These are phyloP conservation scores for Pseudogymnoascus sp. DNA, from an alignment of 2,329 filamentous ascomycete genomes.

Conservation along the genomic window DNA sequence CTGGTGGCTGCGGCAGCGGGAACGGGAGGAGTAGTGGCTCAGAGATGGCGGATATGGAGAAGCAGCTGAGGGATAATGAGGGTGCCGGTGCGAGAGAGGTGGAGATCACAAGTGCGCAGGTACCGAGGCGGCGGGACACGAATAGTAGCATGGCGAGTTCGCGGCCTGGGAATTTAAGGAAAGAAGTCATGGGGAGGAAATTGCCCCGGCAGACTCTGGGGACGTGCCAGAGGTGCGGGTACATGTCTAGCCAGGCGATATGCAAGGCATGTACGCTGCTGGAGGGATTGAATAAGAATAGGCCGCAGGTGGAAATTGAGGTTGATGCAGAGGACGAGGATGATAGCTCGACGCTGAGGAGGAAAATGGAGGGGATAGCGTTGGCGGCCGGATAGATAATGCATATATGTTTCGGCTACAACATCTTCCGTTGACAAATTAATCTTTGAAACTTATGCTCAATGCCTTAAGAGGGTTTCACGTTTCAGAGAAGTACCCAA, in stretches of 20 bases:
- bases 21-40: conserved; percentile 59
- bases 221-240: conserved; percentile 79
- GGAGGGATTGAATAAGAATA: conserved; percentile 80
- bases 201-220: conserved; percentile 65
- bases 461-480: not conserved
- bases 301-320: conserved; percentile 38
- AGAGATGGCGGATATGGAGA: conserved; percentile 79
- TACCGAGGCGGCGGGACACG: conserved; percentile 16
- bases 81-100: conserved; percentile 52
- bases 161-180: conserved; percentile 21
- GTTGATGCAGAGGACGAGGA: conserved; percentile 36
- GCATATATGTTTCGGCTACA: not conserved
- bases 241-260: conserved; percentile 86
- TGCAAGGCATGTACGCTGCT: conserved; percentile 91
- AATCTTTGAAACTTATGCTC: not conserved
- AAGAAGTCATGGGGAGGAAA: conserved; percentile 26
- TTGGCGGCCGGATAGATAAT: conserved; percentile 23
- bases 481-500: not conserved
- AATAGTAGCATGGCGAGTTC: conserved; percentile 10
- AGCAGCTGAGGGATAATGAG: conserved; percentile 57
- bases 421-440: not conserved
- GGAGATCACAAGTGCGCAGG: conserved; percentile 44
- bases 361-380: conserved; percentile 40
- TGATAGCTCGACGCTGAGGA: conserved; percentile 40
- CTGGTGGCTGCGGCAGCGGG: conserved; percentile 66